These are phyloP conservation scores for Skeletonema costatum DNA, from an alignment of 108 stramenopile genomes.

Conservation along the genomic window DNA sequence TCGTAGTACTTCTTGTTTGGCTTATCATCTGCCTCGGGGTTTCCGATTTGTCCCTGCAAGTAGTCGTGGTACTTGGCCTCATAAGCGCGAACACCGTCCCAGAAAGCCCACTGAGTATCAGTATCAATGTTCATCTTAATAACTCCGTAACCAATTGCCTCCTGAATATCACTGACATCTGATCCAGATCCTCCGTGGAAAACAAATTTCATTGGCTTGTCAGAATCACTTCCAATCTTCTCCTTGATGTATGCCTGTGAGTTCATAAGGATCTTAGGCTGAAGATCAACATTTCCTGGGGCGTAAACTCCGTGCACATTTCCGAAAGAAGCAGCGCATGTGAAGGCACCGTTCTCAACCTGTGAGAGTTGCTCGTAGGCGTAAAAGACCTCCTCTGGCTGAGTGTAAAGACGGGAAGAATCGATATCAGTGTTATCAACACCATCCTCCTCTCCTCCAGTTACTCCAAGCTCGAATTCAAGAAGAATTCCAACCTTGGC, in stretches of 20 bases:
- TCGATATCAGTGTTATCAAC: conserved; percentile 94
- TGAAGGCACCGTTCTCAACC: conserved; percentile 80
- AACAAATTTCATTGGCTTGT: conserved; percentile 94
- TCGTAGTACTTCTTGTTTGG: conserved; percentile 99
- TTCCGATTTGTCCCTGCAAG: conserved; percentile 96
- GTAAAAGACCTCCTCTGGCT: conserved; percentile 93
- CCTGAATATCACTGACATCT: conserved; percentile 89
- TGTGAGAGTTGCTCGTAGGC: conserved; percentile 90
- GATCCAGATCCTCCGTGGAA: conserved; percentile 98
- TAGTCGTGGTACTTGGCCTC: conserved; percentile 93
- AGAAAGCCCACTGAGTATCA: conserved; percentile 97
- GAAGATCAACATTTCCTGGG: conserved; percentile 95
- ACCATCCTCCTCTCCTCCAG: conserved; percentile 97
- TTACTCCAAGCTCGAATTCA: conserved; percentile 97
- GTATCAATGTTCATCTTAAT: conserved; percentile 99
- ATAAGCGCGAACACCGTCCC: conserved; percentile 89
- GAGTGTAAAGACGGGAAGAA: conserved; percentile 92
- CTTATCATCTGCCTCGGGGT: conserved; percentile 95
- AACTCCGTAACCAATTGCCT: conserved; percentile 90
- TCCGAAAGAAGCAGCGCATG: conserved; percentile 94
- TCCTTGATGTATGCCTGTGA: conserved; percentile 91
- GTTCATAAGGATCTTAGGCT: conserved; percentile 92
- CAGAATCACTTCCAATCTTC: conserved; percentile 88
- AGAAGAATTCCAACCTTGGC: conserved; percentile 89
- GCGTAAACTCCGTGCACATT: conserved; percentile 97